Evolutionary conservation across 306 rosid species (phyloP), one percentile per base, ranked within the genome.

Genomic region (Cicer arietinum): DNA sequence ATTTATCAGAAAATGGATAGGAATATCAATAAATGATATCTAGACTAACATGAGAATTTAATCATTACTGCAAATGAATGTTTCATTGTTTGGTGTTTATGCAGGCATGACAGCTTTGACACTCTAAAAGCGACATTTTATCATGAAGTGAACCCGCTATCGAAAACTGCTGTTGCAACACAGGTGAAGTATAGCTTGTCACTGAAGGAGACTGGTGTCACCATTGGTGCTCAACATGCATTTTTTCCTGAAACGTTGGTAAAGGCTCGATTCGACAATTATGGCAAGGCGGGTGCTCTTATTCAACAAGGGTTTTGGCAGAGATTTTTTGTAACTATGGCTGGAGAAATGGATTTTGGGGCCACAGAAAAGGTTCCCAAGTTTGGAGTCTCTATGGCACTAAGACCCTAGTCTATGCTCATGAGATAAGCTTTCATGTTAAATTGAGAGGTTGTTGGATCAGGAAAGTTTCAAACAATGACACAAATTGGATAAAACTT

Each of bases 71-170:
- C 65, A 79, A 71, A 66, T 51, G 57, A 60, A 51, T 11, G 25
- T 74, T 22, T 7, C 52, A 35, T 20, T 39, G 54, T 44, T 62
- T 73, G 48, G 75, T 46, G 61, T 77, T 77, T 59, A 61, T 88
- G 86, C 88, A 90, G 93, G 84, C 75, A 84, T 69, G 87, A 88
- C 77, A 88, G 48, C 77, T 79, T 90, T 66, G 90, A 87, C 79
- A 81, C 77, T 42, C 13, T 86, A 74, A 90, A 80, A 83, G 93
- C 87, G 4, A 76, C 91, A 1, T 77, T 81, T 56, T 81, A 75
- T 76, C 87, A 83, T 61, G 77, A 74, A 50, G 83, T 87, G 80
- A 84, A 87, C 67, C 91, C 90, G 35, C 76, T 72, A 43, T 82
- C 80, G 18, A 79, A 68, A 79, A 86, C 90, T 3, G 90, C 93